phyloP scores from a whole-genome alignment of 257 asterid genomes.

The Ajuga chamaepitys region DNA sequence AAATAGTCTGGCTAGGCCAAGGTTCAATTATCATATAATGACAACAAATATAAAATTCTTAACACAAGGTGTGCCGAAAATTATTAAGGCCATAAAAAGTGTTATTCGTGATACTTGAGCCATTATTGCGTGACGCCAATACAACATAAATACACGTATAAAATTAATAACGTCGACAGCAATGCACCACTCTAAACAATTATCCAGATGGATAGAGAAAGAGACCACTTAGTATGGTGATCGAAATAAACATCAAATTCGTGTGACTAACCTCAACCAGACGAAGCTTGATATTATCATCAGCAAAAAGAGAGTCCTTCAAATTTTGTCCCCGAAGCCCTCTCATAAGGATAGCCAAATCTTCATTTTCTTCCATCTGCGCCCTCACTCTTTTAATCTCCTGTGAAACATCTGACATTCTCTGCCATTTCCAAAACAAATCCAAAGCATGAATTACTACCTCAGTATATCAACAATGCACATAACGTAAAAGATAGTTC shows the following conservation, averaged over 20 bases:
- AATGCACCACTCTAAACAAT: not conserved
- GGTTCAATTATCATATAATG: not conserved
- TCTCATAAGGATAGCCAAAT: slow-evolving; percentile 78
- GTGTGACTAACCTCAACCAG: slow-evolving; percentile 64
- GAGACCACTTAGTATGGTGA: not conserved
- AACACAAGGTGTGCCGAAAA: not conserved
- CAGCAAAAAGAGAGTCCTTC: slow-evolving; percentile 76
- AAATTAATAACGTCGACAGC: not conserved
- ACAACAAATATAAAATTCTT: not conserved
- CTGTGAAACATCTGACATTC: slow-evolving; percentile 83
- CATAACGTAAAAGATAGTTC: not conserved
- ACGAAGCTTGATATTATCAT: slow-evolving; percentile 73
- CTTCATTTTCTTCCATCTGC: slow-evolving; percentile 96
- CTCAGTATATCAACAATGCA: slow-evolving; percentile 4
- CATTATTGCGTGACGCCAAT: not conserved
- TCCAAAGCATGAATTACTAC: not conserved
- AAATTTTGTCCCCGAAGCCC: slow-evolving; percentile 97
- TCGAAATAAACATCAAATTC: slow-evolving; percentile 5
- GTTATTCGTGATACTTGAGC: not conserved
- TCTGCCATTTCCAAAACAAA: slow-evolving; percentile 47
- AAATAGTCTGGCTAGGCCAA: not conserved
- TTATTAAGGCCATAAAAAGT: not conserved
- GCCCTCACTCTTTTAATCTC: slow-evolving; percentile 96
- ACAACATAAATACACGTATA: not conserved
- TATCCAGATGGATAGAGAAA: not conserved